Evolutionary conservation across 2,329 filamentous ascomycete genomes (phyloP), one percentile per base, ranked within the genome.

Genomic region (Fragosphaeria purpurea): DNA sequence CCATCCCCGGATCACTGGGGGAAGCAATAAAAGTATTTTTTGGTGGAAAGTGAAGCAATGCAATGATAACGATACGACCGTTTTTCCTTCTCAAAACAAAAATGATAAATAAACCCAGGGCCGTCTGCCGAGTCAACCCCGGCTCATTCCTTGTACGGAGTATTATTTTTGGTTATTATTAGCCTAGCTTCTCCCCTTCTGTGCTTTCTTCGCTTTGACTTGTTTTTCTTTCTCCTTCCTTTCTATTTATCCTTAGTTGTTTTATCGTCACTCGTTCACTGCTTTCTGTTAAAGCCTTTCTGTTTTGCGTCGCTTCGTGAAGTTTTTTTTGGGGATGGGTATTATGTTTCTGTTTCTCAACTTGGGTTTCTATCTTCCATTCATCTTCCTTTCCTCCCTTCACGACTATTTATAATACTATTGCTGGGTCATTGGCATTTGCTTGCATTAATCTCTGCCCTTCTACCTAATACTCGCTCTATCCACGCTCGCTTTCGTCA

Each of bases 181-280:
- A 22, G 22, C 22, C 22, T 22, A 22, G 22, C 22, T 22, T 22
- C 22, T 22, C 22, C 22, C 22, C 22, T 22, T 22, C 22, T 22
- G 22, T 22, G 22, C 22, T 22, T 22, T 32, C 38, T 48, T 32
- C 43, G 32, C 44, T 22, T 48, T 32, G 42, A 30, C 41, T 48
- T 37, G 31, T 35, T 46, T 31, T 40, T 41, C 32, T 31, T 32
- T 31, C 46, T 43, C 7, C 32, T 50, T 35, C 22, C n/a, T 35
- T 33, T 38, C 22, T 42, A 37, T 30, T 7, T n/a, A 22, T 41
- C 37, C 39, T 41, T 44, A 44, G 11, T 12, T 9, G n/a, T 45
- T n/a, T 34, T 39, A 40, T 50, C 48, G 43, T 50, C 48, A 32
- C 41, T 50, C 39, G 44, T 30, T 44, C 34, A 22, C 6, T 6